Conservation (phyloP, 2,329 filamentous ascomycete species). For the Diaporthe helianthi region DNA sequence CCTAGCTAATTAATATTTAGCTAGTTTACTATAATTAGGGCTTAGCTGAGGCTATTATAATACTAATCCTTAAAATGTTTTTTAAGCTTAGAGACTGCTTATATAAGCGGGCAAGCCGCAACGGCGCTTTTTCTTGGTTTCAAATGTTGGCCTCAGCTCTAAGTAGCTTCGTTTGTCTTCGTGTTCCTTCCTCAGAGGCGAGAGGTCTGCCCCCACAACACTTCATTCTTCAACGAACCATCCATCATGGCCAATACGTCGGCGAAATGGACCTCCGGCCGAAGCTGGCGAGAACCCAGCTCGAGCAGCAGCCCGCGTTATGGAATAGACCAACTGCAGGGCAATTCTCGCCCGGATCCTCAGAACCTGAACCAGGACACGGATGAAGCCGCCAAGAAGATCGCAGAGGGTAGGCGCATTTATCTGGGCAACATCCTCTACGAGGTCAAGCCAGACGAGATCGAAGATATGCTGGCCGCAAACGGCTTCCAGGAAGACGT, state of each 20-base stretch:
- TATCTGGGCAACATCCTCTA: conserved; percentile 72
- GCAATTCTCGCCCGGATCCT: background rate
- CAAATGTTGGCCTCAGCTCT: too few relatives aligned
- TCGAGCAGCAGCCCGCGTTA: background rate
- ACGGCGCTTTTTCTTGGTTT: too few relatives aligned
- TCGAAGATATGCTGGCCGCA: conserved; percentile 44
- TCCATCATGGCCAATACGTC: background rate
- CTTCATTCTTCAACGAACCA: background rate
- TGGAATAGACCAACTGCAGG: background rate
- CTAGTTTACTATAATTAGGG: too few relatives aligned
- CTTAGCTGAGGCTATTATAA: too few relatives aligned
- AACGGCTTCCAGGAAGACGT: conserved; percentile 49
- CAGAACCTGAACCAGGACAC: background rate
- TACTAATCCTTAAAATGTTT: too few relatives aligned
- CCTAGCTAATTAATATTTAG: too few relatives aligned
- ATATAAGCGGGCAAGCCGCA: too few relatives aligned
- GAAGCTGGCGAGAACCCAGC: background rate
- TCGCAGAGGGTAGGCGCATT: conserved; percentile 50
- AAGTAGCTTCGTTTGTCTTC: background rate
- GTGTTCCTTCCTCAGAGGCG: background rate
- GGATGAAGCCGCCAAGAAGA: background rate
- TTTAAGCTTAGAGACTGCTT: too few relatives aligned
- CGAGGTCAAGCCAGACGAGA: conserved; percentile 51
- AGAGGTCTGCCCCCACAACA: background rate
- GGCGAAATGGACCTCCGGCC: too few relatives aligned